These are phyloP conservation scores for Sclerotinia borealis DNA, from an alignment of 2,329 filamentous ascomycete genomes.

Conservation along the genomic window DNA sequence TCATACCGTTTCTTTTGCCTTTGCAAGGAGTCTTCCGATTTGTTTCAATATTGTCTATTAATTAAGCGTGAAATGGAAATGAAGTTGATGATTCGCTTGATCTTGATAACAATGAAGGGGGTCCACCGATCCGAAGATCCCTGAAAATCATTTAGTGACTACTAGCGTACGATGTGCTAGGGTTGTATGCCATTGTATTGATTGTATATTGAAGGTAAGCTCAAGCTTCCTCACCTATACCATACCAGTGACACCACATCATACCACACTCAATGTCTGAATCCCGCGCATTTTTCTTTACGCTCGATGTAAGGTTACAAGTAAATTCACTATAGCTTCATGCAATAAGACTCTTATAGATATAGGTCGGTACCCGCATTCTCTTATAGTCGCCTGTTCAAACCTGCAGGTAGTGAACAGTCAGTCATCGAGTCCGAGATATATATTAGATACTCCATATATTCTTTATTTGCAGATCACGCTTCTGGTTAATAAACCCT, in stretches of 20 bases:
- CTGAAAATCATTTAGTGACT: background rate
- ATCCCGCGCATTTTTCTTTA: background rate
- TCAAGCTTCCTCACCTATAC: background rate
- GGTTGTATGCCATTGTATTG: background rate
- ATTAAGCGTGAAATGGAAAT: background rate
- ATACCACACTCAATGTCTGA: too few relatives aligned
- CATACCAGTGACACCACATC: background rate
- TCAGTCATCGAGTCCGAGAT: background rate
- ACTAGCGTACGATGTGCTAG: background rate
- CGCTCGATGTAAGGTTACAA: background rate
- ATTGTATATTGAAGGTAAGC: background rate
- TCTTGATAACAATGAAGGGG: background rate
- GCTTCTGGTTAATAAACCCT: background rate
- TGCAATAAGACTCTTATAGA: slow-evolving; percentile 1
- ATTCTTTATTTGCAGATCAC: background rate
- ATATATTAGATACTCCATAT: background rate
- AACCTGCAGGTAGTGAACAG: background rate
- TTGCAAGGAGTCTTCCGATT: background rate
- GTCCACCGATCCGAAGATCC: background rate
- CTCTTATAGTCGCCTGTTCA: background rate
- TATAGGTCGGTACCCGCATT: slow-evolving; percentile 8
- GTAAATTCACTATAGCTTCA: background rate
- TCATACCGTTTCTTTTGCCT: background rate
- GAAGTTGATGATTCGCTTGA: background rate
- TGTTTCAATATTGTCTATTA: background rate